A percentile compares a stretch with the other conserved stretches of the same genome.
Evolutionary conservation across 345 rosid genomes (phyloP).

Genomic region (Anacardium occidentale): DNA sequence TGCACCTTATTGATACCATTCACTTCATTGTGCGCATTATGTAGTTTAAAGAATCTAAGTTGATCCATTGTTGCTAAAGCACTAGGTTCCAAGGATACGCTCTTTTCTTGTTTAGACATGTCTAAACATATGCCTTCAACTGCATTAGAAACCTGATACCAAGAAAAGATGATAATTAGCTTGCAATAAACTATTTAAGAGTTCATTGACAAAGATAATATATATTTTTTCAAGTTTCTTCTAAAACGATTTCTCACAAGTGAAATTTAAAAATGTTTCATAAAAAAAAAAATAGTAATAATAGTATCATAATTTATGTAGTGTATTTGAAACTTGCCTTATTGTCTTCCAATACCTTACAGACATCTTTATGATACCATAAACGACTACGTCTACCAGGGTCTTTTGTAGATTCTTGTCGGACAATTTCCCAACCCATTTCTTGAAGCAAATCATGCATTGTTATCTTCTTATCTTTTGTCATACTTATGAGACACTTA

Average conservation of each 20-base stretch:
- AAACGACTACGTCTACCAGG: conserved; percentile 28
- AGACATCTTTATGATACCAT: conserved; percentile 7
- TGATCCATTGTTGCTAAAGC: conserved; percentile 6
- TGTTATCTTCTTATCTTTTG: conserved; percentile 11
- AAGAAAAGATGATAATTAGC: not conserved
- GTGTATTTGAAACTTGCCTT: not conserved
- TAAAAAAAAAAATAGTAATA: too few relatives aligned
- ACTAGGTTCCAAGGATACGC: not conserved
- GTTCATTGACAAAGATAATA: too few relatives aligned
- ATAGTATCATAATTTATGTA: too few relatives aligned
- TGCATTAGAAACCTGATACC: conserved; percentile 29
- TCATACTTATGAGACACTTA: conserved; percentile 27
- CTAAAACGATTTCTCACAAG: not conserved
- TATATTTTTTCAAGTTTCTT: too few relatives aligned
- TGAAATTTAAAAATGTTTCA: not conserved
- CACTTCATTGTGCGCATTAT: not conserved
- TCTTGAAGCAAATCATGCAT: conserved; percentile 46
- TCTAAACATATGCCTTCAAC: conserved; percentile 36
- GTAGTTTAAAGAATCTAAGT: conserved; percentile 1
- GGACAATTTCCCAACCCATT: conserved; percentile 39
- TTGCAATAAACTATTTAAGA: not conserved
- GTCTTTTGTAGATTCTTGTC: not conserved
- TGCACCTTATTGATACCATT: not conserved
- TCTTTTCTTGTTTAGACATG: conserved; percentile 16
- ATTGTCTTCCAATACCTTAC: conserved; percentile 19